A percentile compares a stretch with the other conserved stretches of the same genome.
phyloP scores from a whole-genome alignment of 208 protist genomes.

The Phytomonas serpens region DNA sequence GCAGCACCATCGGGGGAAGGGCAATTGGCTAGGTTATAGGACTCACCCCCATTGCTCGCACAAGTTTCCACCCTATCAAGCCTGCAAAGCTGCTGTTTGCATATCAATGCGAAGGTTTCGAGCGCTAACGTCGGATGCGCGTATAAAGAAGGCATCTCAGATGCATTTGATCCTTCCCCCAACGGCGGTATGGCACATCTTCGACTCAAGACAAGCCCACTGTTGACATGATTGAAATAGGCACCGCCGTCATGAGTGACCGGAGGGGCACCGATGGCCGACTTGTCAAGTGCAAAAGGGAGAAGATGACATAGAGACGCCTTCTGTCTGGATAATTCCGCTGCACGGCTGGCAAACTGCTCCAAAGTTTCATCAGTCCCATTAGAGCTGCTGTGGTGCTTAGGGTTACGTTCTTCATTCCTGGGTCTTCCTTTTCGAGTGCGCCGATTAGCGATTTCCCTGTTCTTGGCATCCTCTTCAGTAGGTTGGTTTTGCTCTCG shows the following conservation, averaged over 20 bases:
- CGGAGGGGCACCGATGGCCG: neutral
- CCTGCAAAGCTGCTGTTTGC: conserved; percentile 22
- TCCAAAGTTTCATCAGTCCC: neutral
- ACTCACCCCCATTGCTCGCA: neutral
- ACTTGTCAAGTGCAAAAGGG: neutral
- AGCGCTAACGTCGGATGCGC: conserved; percentile 19
- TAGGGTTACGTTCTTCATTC: neutral
- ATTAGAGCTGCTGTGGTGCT: neutral
- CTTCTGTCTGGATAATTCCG: neutral
- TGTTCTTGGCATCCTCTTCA: neutral
- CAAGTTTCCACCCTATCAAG: conserved; percentile 1
- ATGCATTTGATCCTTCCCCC: neutral
- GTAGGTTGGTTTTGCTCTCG: neutral
- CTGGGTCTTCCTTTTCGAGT: neutral
- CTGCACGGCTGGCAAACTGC: neutral
- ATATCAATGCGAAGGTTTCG: conserved; percentile 23
- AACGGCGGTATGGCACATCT: neutral
- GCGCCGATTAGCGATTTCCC: neutral
- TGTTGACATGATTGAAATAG: neutral
- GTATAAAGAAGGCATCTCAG: conserved; percentile 7
- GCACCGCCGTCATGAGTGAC: neutral
- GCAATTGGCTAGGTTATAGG: neutral
- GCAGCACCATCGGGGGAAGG: neutral
- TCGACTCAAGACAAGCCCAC: neutral
- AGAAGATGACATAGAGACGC: neutral